phyloP scores from a whole-genome alignment of 192 early-diverging fungal species.

The Backusella westeae region DNA sequence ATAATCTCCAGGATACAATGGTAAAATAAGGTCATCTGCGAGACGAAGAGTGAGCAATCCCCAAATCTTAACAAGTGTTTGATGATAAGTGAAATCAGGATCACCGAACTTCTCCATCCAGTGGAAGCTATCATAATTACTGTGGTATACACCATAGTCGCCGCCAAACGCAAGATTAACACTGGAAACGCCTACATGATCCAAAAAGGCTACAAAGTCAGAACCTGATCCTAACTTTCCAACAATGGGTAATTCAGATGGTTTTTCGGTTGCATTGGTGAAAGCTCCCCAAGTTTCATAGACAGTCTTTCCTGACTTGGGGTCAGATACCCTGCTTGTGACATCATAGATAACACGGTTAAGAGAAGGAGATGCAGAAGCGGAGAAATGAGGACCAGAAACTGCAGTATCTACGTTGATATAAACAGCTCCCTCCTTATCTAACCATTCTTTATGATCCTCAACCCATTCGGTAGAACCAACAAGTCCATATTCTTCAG shows the following conservation, averaged over 20 bases:
- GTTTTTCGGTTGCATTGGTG: background rate
- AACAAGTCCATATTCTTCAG: conserved; percentile 61
- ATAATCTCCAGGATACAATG: conserved; percentile 39
- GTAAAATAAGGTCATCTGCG: conserved; percentile 41
- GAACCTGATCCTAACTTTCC: conserved; percentile 49
- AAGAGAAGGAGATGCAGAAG: conserved; percentile 53
- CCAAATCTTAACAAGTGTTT: conserved; percentile 43
- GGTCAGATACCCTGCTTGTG: conserved; percentile 48
- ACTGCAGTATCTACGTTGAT: conserved; percentile 61
- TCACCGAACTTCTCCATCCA: conserved; percentile 60
- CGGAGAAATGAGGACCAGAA: conserved; percentile 48
- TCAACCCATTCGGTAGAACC: conserved; percentile 77
- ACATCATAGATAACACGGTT: conserved; percentile 48
- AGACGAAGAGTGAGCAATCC: conserved; percentile 44
- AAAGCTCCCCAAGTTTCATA: conserved; percentile 51
- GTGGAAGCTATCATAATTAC: conserved; percentile 61
- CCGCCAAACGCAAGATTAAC: conserved; percentile 53
- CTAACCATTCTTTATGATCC: conserved; percentile 58
- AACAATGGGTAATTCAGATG: conserved; percentile 9
- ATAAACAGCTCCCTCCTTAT: conserved; percentile 55
- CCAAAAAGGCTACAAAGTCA: conserved; percentile 59
- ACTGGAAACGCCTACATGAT: conserved; percentile 60
- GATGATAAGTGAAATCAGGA: conserved; percentile 53
- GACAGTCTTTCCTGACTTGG: conserved; percentile 40
- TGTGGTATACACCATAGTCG: conserved; percentile 57